These are phyloP conservation scores for Yarrowia sp. DNA, from an alignment of 805 yeast species.

Conservation along the genomic window DNA sequence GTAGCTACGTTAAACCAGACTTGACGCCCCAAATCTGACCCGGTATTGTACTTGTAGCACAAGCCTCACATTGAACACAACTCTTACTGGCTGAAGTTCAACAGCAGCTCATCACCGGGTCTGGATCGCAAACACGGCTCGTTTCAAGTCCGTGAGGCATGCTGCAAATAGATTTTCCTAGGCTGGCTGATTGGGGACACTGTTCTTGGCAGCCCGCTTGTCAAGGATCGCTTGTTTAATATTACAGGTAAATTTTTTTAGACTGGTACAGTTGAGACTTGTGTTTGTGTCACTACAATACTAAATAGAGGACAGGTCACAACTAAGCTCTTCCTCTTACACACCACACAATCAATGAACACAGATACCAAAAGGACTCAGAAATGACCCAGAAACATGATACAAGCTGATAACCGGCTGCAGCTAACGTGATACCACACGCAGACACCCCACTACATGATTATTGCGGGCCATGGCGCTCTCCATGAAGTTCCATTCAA, in stretches of 20 bases:
- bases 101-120: not conserved
- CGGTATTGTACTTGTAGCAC: too few species aligned
- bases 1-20: too few species aligned
- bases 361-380: not conserved
- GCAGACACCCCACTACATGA: not conserved
- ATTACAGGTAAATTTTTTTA: not conserved
- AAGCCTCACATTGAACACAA: too few species aligned
- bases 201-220: not conserved
- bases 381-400: too few species aligned
- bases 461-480: not conserved
- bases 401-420: too few species aligned
- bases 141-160: constrained; percentile 3
- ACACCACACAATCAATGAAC: constrained; percentile 4
- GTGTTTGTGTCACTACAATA: not conserved
- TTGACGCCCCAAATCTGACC: too few species aligned
- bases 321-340: not conserved
- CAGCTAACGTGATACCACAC: not conserved
- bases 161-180: not conserved
- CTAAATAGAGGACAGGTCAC: too few species aligned
- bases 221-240: not conserved
- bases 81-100: too few species aligned
- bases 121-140: not conserved
- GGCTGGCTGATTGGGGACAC: not conserved
- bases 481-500: not conserved
- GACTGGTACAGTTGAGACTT: not conserved